A percentile compares a stretch with the other conserved stretches of the same genome.
Conservation (phyloP, 805 yeast genomes). For the Hyphopichia homilentoma region DNA sequence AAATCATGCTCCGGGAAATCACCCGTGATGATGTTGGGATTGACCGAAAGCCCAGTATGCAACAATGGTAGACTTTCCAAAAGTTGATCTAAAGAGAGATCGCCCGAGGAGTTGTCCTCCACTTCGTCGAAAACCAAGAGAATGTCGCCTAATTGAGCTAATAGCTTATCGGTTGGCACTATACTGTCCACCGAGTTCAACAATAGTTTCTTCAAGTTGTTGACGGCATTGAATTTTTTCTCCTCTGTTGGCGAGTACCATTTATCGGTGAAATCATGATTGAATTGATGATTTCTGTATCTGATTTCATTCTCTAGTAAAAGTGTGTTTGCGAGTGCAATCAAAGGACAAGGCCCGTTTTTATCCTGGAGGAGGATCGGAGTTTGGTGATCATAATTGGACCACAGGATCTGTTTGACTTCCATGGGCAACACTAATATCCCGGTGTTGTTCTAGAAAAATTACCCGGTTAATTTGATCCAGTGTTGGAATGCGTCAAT, state of each 20-base stretch:
- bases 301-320: slow-evolving; percentile 45
- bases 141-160: slow-evolving; percentile 48
- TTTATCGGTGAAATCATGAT: slow-evolving; percentile 4
- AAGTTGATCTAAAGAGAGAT: slow-evolving; percentile 26
- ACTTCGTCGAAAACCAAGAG: slow-evolving; percentile 29
- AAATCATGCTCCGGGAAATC: slow-evolving; percentile 47
- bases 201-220: slow-evolving; percentile 14
- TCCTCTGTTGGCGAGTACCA: not conserved
- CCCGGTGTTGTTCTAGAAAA: slow-evolving; percentile 7
- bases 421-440: too few relatives aligned
- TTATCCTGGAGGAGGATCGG: slow-evolving; percentile 70
- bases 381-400: slow-evolving; percentile 35
- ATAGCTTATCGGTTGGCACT: slow-evolving; percentile 33
- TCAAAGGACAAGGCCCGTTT: slow-evolving; percentile 87
- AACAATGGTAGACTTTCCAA: slow-evolving; percentile 58
- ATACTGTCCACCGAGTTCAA: slow-evolving; percentile 7
- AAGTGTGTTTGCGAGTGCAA: slow-evolving; percentile 72
- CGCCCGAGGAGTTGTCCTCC: slow-evolving; percentile 10
- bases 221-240: slow-evolving; percentile 10
- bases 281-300: slow-evolving; percentile 8
- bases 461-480: not conserved
- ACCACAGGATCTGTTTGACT: slow-evolving; percentile 30
- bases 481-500: too few relatives aligned
- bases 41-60: slow-evolving; percentile 67
- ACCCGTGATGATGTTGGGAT: slow-evolving; percentile 59